These are phyloP conservation scores for Lactarius hatsudake DNA, from an alignment of 768 basidiomycete genomes.

Conservation along the genomic window DNA sequence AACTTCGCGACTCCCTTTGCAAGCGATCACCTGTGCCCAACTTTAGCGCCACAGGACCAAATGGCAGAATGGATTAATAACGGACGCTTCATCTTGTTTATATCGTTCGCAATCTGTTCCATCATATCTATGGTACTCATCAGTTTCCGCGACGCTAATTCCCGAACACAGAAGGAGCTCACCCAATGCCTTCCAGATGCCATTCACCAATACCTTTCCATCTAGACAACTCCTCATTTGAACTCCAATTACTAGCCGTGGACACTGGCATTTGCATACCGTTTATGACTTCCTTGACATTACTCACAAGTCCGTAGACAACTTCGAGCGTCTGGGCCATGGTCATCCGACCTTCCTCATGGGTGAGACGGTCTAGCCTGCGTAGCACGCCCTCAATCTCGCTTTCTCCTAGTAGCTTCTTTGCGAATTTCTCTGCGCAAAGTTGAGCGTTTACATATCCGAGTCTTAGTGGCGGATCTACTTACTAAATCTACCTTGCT, in stretches of 20 bases:
- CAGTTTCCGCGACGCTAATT: background rate
- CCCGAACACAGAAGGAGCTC: background rate
- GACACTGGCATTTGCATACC: background rate
- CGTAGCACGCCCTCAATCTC: background rate
- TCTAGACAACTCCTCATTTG: background rate
- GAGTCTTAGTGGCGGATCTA: too few relatives aligned
- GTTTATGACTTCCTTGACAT: background rate
- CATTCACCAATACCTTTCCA: background rate
- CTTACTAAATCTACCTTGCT: conserved; percentile 7
- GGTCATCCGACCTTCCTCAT: background rate
- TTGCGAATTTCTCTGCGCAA: background rate
- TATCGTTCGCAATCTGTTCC: background rate
- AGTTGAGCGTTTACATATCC: background rate
- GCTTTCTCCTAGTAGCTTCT: conserved; percentile 7
- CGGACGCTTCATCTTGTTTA: background rate
- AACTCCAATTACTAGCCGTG: too few relatives aligned
- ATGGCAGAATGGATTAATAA: background rate
- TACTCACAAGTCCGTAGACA: background rate
- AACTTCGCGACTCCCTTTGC: background rate
- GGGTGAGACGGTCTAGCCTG: background rate
- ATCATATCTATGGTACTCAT: background rate
- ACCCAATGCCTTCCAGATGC: background rate
- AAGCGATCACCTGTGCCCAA: background rate
- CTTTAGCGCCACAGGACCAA: background rate
- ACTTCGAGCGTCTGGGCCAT: background rate